Conservation (phyloP, 768 basidiomycete genomes). For the Steccherinum ochraceum region DNA sequence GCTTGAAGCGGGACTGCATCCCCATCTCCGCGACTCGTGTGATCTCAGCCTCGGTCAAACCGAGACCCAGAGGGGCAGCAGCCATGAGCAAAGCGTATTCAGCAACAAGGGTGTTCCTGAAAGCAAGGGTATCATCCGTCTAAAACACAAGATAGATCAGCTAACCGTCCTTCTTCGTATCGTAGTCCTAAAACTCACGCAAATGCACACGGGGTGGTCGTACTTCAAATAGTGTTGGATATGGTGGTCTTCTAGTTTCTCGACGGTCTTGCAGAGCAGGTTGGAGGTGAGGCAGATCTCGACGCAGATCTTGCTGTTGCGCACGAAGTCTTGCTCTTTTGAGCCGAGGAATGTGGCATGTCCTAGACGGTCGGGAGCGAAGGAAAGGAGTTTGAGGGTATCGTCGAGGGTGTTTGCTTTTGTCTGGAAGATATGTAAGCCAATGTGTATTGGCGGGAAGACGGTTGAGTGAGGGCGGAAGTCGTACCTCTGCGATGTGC, state of each 20-base stretch:
- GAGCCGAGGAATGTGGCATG: slow-evolving; percentile 77
- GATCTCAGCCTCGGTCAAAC: slow-evolving; percentile 54
- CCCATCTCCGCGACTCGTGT: slow-evolving; percentile 53
- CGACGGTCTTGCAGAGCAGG: slow-evolving; percentile 68
- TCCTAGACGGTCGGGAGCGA: slow-evolving; percentile 61
- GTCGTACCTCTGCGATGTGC: slow-evolving; percentile 81
- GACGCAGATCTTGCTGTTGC: slow-evolving; percentile 50
- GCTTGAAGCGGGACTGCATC: slow-evolving; percentile 35
- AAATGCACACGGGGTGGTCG: slow-evolving; percentile 69
- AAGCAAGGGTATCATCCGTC: slow-evolving; percentile 82
- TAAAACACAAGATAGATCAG: slow-evolving; percentile 22
- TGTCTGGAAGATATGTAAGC: slow-evolving; percentile 30
- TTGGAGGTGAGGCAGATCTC: slow-evolving; percentile 84
- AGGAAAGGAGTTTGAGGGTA: slow-evolving; percentile 53
- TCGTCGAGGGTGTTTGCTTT: slow-evolving; percentile 45
- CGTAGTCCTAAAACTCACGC: slow-evolving; percentile 42
- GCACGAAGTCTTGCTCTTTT: slow-evolving; percentile 49
- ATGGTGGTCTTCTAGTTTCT: slow-evolving; percentile 62
- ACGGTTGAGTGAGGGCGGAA: background rate
- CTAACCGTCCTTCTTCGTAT: too few species aligned
- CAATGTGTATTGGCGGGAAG: background rate
- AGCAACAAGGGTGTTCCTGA: slow-evolving; percentile 63
- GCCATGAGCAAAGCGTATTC: slow-evolving; percentile 82
- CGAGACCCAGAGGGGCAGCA: slow-evolving; percentile 63
- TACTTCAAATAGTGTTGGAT: slow-evolving; percentile 57